Base-by-base conservation (phyloP, 106 monocot species). In the Dendrobium officinale region DNA sequence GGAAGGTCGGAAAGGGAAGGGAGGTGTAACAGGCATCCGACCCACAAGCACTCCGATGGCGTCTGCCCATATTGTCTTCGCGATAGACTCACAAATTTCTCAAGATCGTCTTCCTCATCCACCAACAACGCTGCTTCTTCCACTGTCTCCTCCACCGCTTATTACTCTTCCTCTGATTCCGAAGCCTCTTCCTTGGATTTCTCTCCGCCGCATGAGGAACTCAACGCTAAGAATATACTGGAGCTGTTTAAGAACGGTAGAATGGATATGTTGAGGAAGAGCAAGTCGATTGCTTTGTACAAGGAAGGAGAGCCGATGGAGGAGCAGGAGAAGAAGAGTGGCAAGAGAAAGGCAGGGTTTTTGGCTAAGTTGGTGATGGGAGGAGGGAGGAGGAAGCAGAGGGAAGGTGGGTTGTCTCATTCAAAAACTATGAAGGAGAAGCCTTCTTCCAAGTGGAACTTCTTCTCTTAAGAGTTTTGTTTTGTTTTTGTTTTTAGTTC, bases 381-480 rank as follows among this genome's bases (percentile, higher is more conserved):
- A 72, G 78, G 47, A 44, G 77, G 66, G 51, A 66, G 76, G 68
- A 75, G 77, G 54, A 74, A 70, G 27, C 58, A 77, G 45, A 66
- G 79, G 79, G 72, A n/a, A 2, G 81, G 20, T 24, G 24, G 55
- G 29, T 47, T 85, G 79, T 42, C 67, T 48, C 83, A 79, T 18
- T 88, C 88, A 9, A 86, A 83, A 77, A 90, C 87, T 31, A 80
- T 90, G 81, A 90, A 88, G 64, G 90, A 88, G 55, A 90, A 86
- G 58, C 1, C 77, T 77, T 68, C 85, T 41, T 11, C 80, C 9
- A 82, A 80, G 84, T 86, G 84, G 86, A 80, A 73, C 54, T 79
- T 68, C 20, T 84, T 78, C 72, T 83, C 74, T 20, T 43, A 42
- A 16, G 2, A 15, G 9, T 51, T 51, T 51, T 51, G 9, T 51